Conservation (phyloP, 331 rosid genomes). For the Malus hybrid region DNA sequence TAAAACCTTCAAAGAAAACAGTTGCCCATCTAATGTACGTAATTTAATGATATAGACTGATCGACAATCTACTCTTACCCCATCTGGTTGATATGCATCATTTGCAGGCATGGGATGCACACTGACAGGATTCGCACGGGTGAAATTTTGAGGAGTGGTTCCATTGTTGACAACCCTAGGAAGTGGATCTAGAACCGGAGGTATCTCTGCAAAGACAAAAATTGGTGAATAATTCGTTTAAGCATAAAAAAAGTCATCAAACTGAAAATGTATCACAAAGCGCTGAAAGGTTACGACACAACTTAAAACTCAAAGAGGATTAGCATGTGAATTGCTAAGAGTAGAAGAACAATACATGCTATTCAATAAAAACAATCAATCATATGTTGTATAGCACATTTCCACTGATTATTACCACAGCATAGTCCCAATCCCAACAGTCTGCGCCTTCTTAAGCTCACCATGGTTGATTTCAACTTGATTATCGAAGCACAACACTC, state of each 20-base stretch:
- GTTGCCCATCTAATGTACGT: neutral
- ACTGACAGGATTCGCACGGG: conserved; percentile 25
- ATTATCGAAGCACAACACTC: conserved; percentile 18
- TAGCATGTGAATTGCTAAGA: neutral
- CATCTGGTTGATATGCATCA: conserved; percentile 25
- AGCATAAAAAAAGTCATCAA: neutral
- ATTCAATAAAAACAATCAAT: neutral
- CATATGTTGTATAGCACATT: neutral
- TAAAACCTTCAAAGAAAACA: neutral
- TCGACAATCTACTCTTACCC: conserved; percentile 34
- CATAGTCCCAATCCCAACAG: conserved; percentile 85
- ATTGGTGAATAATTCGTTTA: conserved; percentile 10
- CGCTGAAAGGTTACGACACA: neutral
- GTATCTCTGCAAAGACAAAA: conserved; percentile 42
- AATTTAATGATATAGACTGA: neutral
- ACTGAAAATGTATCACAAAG: neutral
- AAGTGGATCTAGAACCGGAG: conserved; percentile 47
- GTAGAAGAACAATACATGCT: neutral
- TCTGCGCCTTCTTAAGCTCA: conserved; percentile 96
- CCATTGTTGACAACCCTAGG: conserved; percentile 44
- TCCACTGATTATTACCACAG: conserved; percentile 49
- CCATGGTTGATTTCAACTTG: conserved; percentile 44
- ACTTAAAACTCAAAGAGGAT: neutral
- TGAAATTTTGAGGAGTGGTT: conserved; percentile 28
- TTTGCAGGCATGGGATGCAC: conserved; percentile 47